Percentiles rank a stretch among this genome's conserved stretches.
Evolutionary conservation across 2,329 filamentous ascomycete species (phyloP).

Genomic region (Cercospora citrullina): DNA sequence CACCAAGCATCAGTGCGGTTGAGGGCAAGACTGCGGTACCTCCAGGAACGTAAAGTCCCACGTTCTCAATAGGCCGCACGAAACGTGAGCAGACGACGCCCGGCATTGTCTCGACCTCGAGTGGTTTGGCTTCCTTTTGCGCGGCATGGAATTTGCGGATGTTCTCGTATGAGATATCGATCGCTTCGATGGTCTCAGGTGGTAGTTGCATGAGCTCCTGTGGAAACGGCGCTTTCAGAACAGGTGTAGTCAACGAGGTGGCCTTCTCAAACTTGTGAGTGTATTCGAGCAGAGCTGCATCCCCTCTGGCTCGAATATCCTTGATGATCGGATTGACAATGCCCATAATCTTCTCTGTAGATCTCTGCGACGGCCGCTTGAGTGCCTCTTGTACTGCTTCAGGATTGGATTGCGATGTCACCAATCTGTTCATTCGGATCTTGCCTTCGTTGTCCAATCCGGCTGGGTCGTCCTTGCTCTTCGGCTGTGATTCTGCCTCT

Average conservation of each 20-base stretch:
- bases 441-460: constrained; percentile 52
- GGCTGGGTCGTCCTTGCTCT: constrained; percentile 54
- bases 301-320: constrained; percentile 78
- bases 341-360: constrained; percentile 87
- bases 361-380: constrained; percentile 88
- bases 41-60: constrained; percentile 94
- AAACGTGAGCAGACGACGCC: constrained; percentile 94
- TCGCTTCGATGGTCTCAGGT: constrained; percentile 83
- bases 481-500: constrained; percentile 56
- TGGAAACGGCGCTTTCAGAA: constrained; percentile 87
- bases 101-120: constrained; percentile 95
- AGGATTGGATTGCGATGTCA: constrained; percentile 64
- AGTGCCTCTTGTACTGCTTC: constrained; percentile 71
- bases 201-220: constrained; percentile 80
- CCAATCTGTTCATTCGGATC: constrained; percentile 81
- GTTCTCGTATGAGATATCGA: constrained; percentile 91
- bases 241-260: constrained; percentile 82
- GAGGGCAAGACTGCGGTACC: constrained; percentile 96
- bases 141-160: constrained; percentile 92
- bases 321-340: constrained; percentile 92
- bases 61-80: constrained; percentile 84
- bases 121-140: constrained; percentile 73
- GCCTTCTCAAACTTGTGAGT: constrained; percentile 99
- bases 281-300: constrained; percentile 85
- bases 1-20: constrained; percentile 95